These are phyloP conservation scores for Canavalia gladiata DNA, from an alignment of 306 rosid genomes.

Conservation along the genomic window DNA sequence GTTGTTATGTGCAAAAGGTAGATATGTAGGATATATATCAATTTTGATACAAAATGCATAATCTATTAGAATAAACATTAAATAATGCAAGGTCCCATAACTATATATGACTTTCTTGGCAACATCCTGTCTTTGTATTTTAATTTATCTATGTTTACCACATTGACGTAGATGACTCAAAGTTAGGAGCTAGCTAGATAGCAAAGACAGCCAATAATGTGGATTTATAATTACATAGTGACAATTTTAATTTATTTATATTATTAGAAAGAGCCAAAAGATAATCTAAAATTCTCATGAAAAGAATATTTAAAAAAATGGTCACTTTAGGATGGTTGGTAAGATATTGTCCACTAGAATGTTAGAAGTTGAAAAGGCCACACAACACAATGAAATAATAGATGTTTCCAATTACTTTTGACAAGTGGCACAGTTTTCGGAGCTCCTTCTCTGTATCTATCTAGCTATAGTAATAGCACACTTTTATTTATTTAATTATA, in stretches of 20 bases:
- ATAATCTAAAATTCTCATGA: slow-evolving; percentile 34
- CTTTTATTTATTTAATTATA: background rate
- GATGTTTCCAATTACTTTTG: slow-evolving; percentile 50
- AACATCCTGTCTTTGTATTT: slow-evolving; percentile 31
- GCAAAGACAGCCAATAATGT: slow-evolving; percentile 20
- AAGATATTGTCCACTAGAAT: slow-evolving; percentile 52
- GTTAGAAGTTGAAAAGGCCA: slow-evolving; percentile 47
- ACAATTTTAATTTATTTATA: slow-evolving; percentile 3
- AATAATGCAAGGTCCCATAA: slow-evolving; percentile 33
- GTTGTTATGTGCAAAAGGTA: slow-evolving; percentile 38
- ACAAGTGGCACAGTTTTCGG: slow-evolving; percentile 45
- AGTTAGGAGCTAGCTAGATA: slow-evolving; percentile 18
- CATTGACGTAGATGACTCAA: slow-evolving; percentile 35
- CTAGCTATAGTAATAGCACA: background rate
- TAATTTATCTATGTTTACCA: slow-evolving; percentile 23
- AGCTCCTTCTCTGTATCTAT: slow-evolving; percentile 32
- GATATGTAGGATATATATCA: background rate
- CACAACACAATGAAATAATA: slow-evolving; percentile 47
- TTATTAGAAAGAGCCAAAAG: slow-evolving; percentile 26
- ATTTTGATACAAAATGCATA: slow-evolving; percentile 43
- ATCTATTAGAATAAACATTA: slow-evolving; percentile 35
- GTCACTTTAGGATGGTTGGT: slow-evolving; percentile 52
- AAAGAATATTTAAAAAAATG: slow-evolving; percentile 40
- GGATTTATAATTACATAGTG: slow-evolving; percentile 13
- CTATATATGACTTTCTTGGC: slow-evolving; percentile 30